Evolutionary conservation across 1,284 basidiomycete species (phyloP).

Genomic region (Leccinum griseonigrum): DNA sequence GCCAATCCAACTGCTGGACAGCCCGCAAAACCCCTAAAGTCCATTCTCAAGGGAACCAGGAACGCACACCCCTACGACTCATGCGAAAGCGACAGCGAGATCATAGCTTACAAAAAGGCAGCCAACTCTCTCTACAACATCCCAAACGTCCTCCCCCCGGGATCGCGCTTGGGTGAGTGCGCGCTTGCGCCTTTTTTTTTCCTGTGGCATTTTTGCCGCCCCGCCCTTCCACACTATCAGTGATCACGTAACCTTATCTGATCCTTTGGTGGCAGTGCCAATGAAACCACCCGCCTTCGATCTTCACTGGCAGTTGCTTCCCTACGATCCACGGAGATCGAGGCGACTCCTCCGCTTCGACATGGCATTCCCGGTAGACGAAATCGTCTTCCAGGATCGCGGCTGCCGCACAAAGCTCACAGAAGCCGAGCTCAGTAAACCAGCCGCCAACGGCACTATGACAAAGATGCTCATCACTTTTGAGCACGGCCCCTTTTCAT

Average conservation of each 20-base stretch:
- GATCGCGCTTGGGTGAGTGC: conserved; percentile 29
- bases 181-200: not conserved
- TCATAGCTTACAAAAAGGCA: conserved; percentile 23
- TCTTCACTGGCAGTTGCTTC: conserved; percentile 44
- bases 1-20: conserved; percentile 23
- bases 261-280: conserved; percentile 23
- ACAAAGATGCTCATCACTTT: conserved; percentile 38
- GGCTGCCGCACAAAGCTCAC: conserved; percentile 18
- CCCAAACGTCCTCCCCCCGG: conserved; percentile 21
- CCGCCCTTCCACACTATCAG: not conserved
- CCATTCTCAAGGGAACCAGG: conserved; percentile 32
- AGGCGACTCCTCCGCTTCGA: conserved; percentile 30
- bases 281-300: conserved; percentile 28
- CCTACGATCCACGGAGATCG: conserved; percentile 29
- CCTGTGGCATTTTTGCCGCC: not conserved
- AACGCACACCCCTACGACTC: conserved; percentile 16
- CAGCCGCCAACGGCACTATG: conserved; percentile 31
- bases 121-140: conserved; percentile 23
- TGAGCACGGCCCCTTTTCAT: conserved; percentile 32
- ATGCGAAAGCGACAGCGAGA: conserved; percentile 33
- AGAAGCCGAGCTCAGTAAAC: conserved; percentile 33
- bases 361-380: conserved; percentile 26
- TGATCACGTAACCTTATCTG: conserved; percentile 21
- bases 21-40: conserved; percentile 26
- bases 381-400: conserved; percentile 21